phyloP scores from a whole-genome alignment of 139 green algal species.

The Pseudopediastrum boryanum region DNA sequence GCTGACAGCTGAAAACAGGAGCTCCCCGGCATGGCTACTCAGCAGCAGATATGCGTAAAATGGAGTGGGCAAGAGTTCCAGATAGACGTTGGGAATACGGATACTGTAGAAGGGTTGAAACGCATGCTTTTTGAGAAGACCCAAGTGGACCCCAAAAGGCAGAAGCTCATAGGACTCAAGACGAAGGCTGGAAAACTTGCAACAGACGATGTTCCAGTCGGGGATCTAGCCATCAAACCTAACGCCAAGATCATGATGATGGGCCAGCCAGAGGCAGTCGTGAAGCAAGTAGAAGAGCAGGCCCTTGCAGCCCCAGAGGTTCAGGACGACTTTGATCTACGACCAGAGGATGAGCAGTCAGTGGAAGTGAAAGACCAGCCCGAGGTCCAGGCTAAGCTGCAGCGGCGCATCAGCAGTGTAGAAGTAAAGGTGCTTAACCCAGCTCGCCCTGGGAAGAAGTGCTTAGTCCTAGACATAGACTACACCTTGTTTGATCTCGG shows the following conservation, averaged over 20 bases:
- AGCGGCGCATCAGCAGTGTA: slow-evolving; percentile 54
- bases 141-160: slow-evolving; percentile 57
- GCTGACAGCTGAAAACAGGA: too few relatives aligned
- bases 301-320: slow-evolving; percentile 75
- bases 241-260: slow-evolving; percentile 83
- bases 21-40: background rate
- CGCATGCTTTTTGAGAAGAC: slow-evolving; percentile 65
- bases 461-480: slow-evolving; percentile 95
- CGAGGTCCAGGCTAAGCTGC: slow-evolving; percentile 79
- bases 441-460: slow-evolving; percentile 88
- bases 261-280: slow-evolving; percentile 46
- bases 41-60: slow-evolving; percentile 40
- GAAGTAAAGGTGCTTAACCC: slow-evolving; percentile 77
- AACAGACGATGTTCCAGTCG: slow-evolving; percentile 50
- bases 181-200: slow-evolving; percentile 60
- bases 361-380: slow-evolving; percentile 56
- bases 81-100: slow-evolving; percentile 30
- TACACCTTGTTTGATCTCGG: slow-evolving; percentile 97
- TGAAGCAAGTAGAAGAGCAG: slow-evolving; percentile 26
- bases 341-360: slow-evolving; percentile 45
- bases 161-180: slow-evolving; percentile 88
- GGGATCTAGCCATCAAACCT: slow-evolving; percentile 69
- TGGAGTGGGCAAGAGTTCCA: slow-evolving; percentile 60
- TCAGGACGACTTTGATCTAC: slow-evolving; percentile 87
- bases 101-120: slow-evolving; percentile 69